Percentiles rank a stretch among this genome's conserved stretches.
phyloP scores from a whole-genome alignment of 441 rosid genomes.

The Viola pubescens region DNA sequence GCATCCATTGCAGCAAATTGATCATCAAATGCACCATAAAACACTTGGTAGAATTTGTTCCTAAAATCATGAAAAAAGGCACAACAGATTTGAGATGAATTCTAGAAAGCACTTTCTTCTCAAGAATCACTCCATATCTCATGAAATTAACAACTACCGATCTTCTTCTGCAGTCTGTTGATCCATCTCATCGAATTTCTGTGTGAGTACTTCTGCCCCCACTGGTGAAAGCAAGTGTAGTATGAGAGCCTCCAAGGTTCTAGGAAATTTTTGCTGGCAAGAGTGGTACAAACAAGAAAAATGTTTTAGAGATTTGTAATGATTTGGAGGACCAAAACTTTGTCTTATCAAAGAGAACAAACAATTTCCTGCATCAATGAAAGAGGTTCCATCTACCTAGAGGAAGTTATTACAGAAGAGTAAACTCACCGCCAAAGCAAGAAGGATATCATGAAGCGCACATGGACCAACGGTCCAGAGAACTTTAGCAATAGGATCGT shows the following conservation, averaged over 20 bases:
- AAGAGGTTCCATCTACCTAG: conserved; percentile 12
- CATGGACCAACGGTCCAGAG: conserved; percentile 48
- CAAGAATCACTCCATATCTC: conserved; percentile 1
- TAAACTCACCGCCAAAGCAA: conserved; percentile 65
- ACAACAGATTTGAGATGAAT: conserved; percentile 10
- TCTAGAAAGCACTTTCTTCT: conserved; percentile 5
- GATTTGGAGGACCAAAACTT: background rate
- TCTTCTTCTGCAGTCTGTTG: conserved; percentile 52
- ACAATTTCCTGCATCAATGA: background rate
- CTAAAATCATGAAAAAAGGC: conserved; percentile 35
- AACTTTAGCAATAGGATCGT: conserved; percentile 65
- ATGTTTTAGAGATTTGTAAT: conserved; percentile 1
- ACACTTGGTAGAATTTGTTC: conserved; percentile 56
- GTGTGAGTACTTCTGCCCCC: conserved; percentile 77
- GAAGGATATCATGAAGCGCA: conserved; percentile 48
- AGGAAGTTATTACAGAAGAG: conserved; percentile 9
- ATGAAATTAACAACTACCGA: conserved; percentile 33
- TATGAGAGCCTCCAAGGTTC: conserved; percentile 77
- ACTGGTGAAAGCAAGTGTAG: conserved; percentile 76
- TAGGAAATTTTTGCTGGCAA: conserved; percentile 71
- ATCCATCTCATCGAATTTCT: conserved; percentile 78
- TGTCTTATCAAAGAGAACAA: background rate
- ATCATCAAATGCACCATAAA: conserved; percentile 74
- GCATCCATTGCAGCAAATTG: conserved; percentile 86
- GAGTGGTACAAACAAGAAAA: conserved; percentile 11